phyloP scores from a whole-genome alignment of 306 rosid species.

The Purshia tridentata region DNA sequence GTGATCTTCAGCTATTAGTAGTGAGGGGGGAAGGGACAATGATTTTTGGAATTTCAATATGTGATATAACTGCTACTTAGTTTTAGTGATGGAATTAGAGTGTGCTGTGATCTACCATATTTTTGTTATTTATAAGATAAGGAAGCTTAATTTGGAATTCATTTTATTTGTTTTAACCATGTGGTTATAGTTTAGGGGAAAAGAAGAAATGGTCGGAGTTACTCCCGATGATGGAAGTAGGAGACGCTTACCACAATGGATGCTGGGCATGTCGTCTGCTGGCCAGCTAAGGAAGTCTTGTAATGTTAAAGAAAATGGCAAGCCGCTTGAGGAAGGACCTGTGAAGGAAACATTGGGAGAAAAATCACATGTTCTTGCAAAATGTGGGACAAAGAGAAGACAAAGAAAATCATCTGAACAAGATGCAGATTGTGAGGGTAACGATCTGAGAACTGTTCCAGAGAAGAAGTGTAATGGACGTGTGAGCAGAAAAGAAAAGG shows the following conservation, averaged over 20 bases:
- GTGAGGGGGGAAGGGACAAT: neutral
- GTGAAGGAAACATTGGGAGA: slow-evolving; percentile 33
- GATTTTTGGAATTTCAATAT: neutral
- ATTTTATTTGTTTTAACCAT: neutral
- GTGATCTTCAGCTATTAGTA: neutral
- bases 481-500: slow-evolving; percentile 32
- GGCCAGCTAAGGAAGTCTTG: slow-evolving; percentile 31
- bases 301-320: slow-evolving; percentile 31
- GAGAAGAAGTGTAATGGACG: slow-evolving; percentile 31
- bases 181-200: neutral
- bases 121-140: neutral
- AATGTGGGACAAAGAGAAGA: slow-evolving; percentile 40
- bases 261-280: slow-evolving; percentile 50
- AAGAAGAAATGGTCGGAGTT: slow-evolving; percentile 30
- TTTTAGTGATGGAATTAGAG: neutral
- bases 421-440: slow-evolving; percentile 28
- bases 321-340: slow-evolving; percentile 26
- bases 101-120: neutral
- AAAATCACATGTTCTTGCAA: slow-evolving; percentile 23
- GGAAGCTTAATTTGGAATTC: neutral
- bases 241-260: slow-evolving; percentile 75
- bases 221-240: slow-evolving; percentile 41
- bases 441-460: slow-evolving; percentile 19
- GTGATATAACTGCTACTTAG: neutral
- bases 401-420: slow-evolving; percentile 28